These are phyloP conservation scores for Acephala macrosclerotiorum DNA, from an alignment of 2,329 filamentous ascomycete genomes.

Conservation along the genomic window DNA sequence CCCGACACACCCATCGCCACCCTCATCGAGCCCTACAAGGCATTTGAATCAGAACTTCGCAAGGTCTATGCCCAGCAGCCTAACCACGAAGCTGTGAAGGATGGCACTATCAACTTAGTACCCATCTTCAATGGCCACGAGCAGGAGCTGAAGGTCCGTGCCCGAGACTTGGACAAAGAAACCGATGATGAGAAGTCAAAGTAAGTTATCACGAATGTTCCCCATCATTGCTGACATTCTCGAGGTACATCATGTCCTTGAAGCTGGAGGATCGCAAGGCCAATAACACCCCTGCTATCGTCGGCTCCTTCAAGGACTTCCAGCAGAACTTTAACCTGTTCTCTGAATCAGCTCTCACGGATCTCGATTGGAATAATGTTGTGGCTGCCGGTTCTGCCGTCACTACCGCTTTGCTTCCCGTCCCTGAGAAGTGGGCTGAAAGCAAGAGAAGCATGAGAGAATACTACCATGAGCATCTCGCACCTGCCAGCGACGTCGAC, in stretches of 20 bases:
- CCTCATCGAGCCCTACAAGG: slow-evolving; percentile 70
- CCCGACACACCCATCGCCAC: slow-evolving; percentile 60
- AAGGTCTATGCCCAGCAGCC: slow-evolving; percentile 74
- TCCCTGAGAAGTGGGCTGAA: slow-evolving; percentile 65
- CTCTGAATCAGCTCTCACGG: slow-evolving; percentile 77
- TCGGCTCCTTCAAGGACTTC: slow-evolving; percentile 73
- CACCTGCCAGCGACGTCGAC: slow-evolving; percentile 86
- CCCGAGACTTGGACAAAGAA: slow-evolving; percentile 65
- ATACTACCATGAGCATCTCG: slow-evolving; percentile 84
- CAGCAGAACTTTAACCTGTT: slow-evolving; percentile 83
- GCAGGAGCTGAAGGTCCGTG: slow-evolving; percentile 64
- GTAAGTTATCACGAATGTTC: slow-evolving; percentile 13
- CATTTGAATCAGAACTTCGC: slow-evolving; percentile 72
- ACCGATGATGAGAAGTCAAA: slow-evolving; percentile 64
- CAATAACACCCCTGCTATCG: slow-evolving; percentile 71
- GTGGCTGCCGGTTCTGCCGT: slow-evolving; percentile 84
- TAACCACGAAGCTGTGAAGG: slow-evolving; percentile 61
- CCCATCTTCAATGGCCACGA: slow-evolving; percentile 69
- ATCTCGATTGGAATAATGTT: slow-evolving; percentile 84
- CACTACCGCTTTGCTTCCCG: slow-evolving; percentile 78
- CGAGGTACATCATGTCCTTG: slow-evolving; percentile 72
- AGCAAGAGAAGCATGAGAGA: slow-evolving; percentile 70
- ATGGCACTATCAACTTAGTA: slow-evolving; percentile 67
- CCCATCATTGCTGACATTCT: not conserved
- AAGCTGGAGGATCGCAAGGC: slow-evolving; percentile 65